These are phyloP conservation scores for Theobroma grandiflorum DNA, from an alignment of 441 rosid genomes.

Conservation along the genomic window DNA sequence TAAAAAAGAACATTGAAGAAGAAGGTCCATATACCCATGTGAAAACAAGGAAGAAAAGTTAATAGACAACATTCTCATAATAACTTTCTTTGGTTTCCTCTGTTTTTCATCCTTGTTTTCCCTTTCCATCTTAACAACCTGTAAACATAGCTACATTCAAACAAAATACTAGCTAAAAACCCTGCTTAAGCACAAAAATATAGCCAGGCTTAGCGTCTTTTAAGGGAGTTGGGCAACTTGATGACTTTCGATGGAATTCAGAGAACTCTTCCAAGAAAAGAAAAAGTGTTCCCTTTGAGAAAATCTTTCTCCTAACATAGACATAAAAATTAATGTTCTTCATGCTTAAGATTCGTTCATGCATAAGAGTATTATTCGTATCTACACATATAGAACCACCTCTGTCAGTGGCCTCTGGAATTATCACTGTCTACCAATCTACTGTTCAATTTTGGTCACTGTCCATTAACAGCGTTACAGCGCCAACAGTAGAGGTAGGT, in stretches of 20 bases:
- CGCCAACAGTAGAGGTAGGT: background rate
- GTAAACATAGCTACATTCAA: background rate
- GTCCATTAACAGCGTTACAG: background rate
- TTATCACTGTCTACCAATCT: background rate
- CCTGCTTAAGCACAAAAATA: background rate
- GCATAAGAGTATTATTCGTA: background rate
- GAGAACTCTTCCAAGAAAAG: background rate
- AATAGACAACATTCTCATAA: background rate
- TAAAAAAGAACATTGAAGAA: background rate
- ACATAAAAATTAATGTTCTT: background rate
- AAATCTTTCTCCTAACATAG: background rate
- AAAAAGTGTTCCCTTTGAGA: background rate
- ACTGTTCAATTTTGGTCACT: background rate
- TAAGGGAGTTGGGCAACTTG: conserved; percentile 1
- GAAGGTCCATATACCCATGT: background rate
- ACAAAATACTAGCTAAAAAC: background rate
- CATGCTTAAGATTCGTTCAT: background rate
- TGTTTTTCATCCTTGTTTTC: background rate
- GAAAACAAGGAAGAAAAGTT: too few species aligned
- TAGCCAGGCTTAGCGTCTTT: background rate
- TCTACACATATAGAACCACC: background rate
- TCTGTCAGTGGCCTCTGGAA: background rate
- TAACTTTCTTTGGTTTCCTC: background rate
- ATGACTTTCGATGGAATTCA: background rate
- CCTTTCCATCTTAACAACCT: background rate